Base-by-base conservation (phyloP, 1,284 basidiomycete species). In the Irpex sp. region DNA sequence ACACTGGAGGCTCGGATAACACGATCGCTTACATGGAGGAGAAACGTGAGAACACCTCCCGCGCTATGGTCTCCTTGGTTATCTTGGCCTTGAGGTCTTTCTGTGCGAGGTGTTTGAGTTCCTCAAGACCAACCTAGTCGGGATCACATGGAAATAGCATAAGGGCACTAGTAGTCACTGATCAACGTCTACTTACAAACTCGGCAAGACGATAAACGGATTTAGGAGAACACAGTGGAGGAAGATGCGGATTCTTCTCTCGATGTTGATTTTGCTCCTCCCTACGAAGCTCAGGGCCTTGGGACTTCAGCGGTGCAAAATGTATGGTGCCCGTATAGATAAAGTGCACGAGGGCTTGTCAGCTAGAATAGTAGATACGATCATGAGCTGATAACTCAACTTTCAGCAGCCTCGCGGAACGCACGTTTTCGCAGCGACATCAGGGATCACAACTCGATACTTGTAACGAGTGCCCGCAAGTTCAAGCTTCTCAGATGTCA, bases 181-280 rank as follows among this genome's bases (percentile, higher is more conserved):
- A 54, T 17, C 2, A 52, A n/a, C 49, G 19, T 34, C 1, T 19
- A 58, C 62, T 52, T 37, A 66, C 66, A 19, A 64, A 61, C 6
- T 65, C 64, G 21, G 66, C 66, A 4, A 67, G 62, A n/a, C 62
- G 61, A 60, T 67, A 67, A 34, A 67, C 61, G n/a, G 66, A 67
- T 34, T 67, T 67, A 8, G 66, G 66, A 1, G 66, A 67, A 21
- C 64, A 67, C 8, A 59, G 56, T 0, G 52, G 48, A 11, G 62
- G 59, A 34, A 31, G 59, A 21, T 59, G 17, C 26, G 64, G 58
- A 21, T 64, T 34, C 21, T 63, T 48, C 26, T 48, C 34, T 11
- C 19, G 11, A 26, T 61, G 49, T 57, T 59, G n/a, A 5, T 1
- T 11, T 2, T 58, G 56, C 7, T n/a, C 36, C n/a, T 47, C 31